A percentile compares a stretch with the other conserved stretches of the same genome.
Evolutionary conservation across 352 stramenopile genomes (phyloP).

Genomic region (Globisporangium recalcitrans): DNA sequence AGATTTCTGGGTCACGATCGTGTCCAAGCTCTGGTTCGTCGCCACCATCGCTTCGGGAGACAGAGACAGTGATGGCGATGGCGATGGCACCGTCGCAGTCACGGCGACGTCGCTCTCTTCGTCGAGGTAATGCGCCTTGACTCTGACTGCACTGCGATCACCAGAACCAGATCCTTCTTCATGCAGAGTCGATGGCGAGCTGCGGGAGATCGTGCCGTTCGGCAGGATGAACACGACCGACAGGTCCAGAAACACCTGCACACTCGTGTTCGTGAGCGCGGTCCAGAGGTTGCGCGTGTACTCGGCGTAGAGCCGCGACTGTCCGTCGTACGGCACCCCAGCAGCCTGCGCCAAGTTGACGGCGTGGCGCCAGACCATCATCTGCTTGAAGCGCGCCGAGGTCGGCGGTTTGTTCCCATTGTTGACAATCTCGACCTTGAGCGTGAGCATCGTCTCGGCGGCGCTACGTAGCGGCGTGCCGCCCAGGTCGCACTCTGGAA

Average conservation of each 20-base stretch:
- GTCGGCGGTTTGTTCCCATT: constrained; percentile 21
- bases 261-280: constrained; percentile 26
- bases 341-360: constrained; percentile 38
- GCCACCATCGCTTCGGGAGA: not conserved
- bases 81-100: not conserved
- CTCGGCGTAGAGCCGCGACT: constrained; percentile 39
- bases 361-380: constrained; percentile 49
- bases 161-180: not conserved
- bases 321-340: constrained; percentile 35
- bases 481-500: constrained; percentile 45
- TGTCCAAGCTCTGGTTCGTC: not conserved
- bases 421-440: constrained; percentile 34
- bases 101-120: not conserved
- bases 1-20: not conserved
- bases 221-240: constrained; percentile 32
- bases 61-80: not conserved
- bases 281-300: constrained; percentile 30
- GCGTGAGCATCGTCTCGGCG: constrained; percentile 51
- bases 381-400: constrained; percentile 37
- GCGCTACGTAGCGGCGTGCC: constrained; percentile 40
- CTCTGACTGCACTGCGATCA: not conserved
- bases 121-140: not conserved
- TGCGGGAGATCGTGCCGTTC: constrained; percentile 18
- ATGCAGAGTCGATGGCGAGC: constrained; percentile 21
- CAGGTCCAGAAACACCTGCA: constrained; percentile 30